Conservation (phyloP, 225 moss, liverwort and hornwort genomes). For the Marchantia polymorpha region DNA sequence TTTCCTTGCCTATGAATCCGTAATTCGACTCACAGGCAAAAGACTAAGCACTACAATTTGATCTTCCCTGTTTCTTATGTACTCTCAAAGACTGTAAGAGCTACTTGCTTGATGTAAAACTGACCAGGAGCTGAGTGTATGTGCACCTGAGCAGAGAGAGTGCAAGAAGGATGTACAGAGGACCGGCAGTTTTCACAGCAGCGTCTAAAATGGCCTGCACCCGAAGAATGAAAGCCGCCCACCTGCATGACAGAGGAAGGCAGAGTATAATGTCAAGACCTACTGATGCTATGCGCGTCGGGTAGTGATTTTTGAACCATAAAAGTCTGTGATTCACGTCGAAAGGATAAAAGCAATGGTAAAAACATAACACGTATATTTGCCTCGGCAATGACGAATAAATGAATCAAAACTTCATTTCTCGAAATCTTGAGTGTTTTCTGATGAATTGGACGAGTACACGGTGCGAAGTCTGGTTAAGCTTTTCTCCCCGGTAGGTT, state of each 20-base stretch:
- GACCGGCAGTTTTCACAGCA: slow-evolving; percentile 69
- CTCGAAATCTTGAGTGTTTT: neutral
- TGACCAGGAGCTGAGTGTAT: neutral
- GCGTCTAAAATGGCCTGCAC: slow-evolving; percentile 59
- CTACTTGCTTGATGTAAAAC: neutral
- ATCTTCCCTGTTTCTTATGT: neutral
- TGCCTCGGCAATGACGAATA: too few species aligned
- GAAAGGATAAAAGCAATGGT: neutral
- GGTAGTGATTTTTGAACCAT: neutral
- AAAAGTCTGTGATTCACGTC: too few species aligned
- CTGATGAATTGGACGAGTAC: neutral
- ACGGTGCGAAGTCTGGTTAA: neutral
- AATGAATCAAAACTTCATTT: neutral
- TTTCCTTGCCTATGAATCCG: neutral
- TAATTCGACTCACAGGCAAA: neutral
- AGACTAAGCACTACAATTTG: neutral
- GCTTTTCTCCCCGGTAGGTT: neutral
- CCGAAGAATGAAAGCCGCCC: slow-evolving; percentile 53
- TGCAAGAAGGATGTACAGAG: slow-evolving; percentile 72
- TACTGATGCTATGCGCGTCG: neutral
- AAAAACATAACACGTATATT: neutral
- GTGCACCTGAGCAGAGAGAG: slow-evolving; percentile 76
- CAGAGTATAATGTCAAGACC: neutral
- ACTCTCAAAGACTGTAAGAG: neutral
- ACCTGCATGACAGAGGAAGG: slow-evolving; percentile 41